phyloP scores from a whole-genome alignment of 768 basidiomycete genomes.

The Trametes cinnabarina region DNA sequence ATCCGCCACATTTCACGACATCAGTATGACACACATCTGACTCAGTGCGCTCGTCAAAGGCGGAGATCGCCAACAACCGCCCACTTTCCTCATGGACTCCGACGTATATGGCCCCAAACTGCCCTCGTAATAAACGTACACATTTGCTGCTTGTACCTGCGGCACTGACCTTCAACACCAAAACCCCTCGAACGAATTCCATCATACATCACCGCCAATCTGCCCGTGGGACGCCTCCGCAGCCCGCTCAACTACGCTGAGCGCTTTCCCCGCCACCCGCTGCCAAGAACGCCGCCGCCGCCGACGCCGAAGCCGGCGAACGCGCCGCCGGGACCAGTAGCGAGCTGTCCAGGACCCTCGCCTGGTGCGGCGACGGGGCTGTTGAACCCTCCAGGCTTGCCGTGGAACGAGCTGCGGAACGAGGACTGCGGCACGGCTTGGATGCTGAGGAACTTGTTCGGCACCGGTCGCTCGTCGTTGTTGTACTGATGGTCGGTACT shows the following conservation, averaged over 20 bases:
- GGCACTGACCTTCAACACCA: too few species aligned
- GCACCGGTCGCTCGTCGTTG: conserved; percentile 79
- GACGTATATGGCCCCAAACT: too few species aligned
- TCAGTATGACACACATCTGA: too few species aligned
- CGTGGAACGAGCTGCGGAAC: conserved; percentile 65
- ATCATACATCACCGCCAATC: too few species aligned
- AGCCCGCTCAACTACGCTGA: not conserved
- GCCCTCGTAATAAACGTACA: too few species aligned
- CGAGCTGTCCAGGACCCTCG: conserved; percentile 27
- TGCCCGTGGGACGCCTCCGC: too few species aligned
- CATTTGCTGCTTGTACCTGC: too few species aligned
- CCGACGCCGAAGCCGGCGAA: conserved; percentile 51
- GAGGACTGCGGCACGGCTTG: conserved; percentile 65
- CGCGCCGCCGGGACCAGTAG: conserved; percentile 37
- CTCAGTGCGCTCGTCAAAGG: too few species aligned
- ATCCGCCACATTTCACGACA: too few species aligned
- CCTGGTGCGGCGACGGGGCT: conserved; percentile 29
- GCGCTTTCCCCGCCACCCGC: conserved; percentile 29
- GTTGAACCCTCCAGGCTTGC: conserved; percentile 28
- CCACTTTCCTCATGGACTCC: too few species aligned
- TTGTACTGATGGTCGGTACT: conserved; percentile 60
- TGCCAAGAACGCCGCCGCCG: conserved; percentile 35
- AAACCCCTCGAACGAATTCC: too few species aligned
- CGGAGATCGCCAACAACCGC: too few species aligned
- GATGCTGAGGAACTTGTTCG: conserved; percentile 81